A percentile compares a stretch with the other conserved stretches of the same genome.
These are phyloP conservation scores for Epichloe sylvatica DNA, from an alignment of 2,329 filamentous ascomycete species.

Conservation along the genomic window DNA sequence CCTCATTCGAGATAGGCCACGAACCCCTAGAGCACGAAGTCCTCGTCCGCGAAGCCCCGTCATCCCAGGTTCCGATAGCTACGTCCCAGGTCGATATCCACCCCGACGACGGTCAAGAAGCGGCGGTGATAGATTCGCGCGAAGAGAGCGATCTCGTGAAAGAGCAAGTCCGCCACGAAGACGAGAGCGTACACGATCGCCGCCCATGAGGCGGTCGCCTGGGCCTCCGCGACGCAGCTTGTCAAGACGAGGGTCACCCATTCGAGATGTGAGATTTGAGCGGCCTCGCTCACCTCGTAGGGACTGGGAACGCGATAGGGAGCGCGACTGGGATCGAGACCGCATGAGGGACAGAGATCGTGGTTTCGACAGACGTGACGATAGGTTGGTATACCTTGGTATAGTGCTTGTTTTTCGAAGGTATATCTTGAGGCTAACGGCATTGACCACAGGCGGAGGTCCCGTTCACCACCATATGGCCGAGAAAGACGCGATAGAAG, in stretches of 20 bases:
- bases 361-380: conserved; percentile 28
- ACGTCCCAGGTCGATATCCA: conserved; percentile 30
- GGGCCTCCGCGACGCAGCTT: conserved; percentile 23
- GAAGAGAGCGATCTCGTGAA: conserved; percentile 28
- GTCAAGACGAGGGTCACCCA: conserved; percentile 22
- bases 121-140: conserved; percentile 25
- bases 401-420: not conserved
- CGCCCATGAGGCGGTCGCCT: conserved; percentile 22
- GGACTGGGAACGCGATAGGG: conserved; percentile 22
- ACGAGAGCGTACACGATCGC: conserved; percentile 23
- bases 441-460: conserved; percentile 31
- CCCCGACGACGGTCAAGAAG: conserved; percentile 29
- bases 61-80: conserved; percentile 28
- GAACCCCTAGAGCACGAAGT: conserved; percentile 25
- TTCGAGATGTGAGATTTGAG: conserved; percentile 24
- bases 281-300: conserved; percentile 24
- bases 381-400: conserved; percentile 16
- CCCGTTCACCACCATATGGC: conserved; percentile 39
- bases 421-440: conserved; percentile 8
- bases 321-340: conserved; percentile 18
- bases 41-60: conserved; percentile 24
- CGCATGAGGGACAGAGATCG: conserved; percentile 18
- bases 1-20: conserved; percentile 15
- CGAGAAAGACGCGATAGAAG: conserved; percentile 29
- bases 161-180: conserved; percentile 24